Evolutionary conservation across 2,329 filamentous ascomycete species (phyloP).

Genomic region (Alternaria novae-zelandiae): DNA sequence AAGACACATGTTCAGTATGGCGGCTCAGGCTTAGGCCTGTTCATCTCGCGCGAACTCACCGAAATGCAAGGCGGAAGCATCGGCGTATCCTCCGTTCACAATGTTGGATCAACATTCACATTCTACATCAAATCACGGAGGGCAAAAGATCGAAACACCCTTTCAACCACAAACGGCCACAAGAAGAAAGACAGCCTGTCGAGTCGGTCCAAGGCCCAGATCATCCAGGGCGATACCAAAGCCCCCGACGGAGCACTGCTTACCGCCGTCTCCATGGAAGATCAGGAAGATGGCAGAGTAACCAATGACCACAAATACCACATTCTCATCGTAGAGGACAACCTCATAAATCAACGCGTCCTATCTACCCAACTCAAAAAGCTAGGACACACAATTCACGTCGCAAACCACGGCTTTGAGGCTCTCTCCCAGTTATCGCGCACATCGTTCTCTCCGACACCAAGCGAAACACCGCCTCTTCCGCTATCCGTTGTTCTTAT

Average conservation of each 20-base stretch:
- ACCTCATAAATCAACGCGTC: conserved; percentile 42
- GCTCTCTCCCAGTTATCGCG: conserved; percentile 24
- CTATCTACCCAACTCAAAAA: conserved; percentile 31
- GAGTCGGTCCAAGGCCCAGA: not conserved
- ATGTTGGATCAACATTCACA: conserved; percentile 31
- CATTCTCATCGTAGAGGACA: conserved; percentile 41
- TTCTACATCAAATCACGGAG: conserved; percentile 31
- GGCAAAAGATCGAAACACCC: not conserved
- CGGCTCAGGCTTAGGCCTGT: conserved; percentile 28
- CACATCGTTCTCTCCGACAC: conserved; percentile 1
- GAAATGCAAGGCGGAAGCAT: conserved; percentile 37
- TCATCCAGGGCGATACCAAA: not conserved
- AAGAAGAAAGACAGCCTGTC: not conserved
- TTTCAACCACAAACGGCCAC: not conserved
- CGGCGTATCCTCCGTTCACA: conserved; percentile 25
- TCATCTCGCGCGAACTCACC: conserved; percentile 34
- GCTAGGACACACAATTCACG: conserved; percentile 27
- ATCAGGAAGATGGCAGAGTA: not conserved
- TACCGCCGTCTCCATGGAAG: not conserved
- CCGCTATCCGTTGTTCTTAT: conserved; percentile 17
- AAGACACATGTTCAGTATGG: conserved; percentile 35
- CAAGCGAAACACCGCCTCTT: not conserved
- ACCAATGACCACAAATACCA: not conserved
- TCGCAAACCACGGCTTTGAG: conserved; percentile 40
- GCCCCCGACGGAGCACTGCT: not conserved